Percentiles rank a stretch among this genome's conserved stretches.
phyloP scores from a whole-genome alignment of 805 yeast species.

The Metschnikowia reukaufii region DNA sequence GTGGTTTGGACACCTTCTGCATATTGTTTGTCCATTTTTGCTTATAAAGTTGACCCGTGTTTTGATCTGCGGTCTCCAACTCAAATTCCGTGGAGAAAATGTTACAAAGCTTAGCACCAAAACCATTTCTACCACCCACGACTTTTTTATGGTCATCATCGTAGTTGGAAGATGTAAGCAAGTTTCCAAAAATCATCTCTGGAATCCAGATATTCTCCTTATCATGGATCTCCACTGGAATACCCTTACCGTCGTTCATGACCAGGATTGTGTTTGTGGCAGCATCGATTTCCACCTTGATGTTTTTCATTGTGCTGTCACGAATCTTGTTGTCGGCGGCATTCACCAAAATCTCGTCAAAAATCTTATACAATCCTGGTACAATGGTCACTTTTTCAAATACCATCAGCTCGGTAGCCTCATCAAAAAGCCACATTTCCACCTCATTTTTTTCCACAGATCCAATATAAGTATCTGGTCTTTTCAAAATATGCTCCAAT shows the following conservation, averaged over 20 bases:
- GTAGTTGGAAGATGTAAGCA: slow-evolving; percentile 92
- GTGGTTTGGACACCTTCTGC: slow-evolving; percentile 74
- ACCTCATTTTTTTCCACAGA: slow-evolving; percentile 81
- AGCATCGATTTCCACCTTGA: slow-evolving; percentile 78
- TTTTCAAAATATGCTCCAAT: slow-evolving; percentile 90
- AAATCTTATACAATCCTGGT: slow-evolving; percentile 94
- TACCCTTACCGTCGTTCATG: slow-evolving; percentile 92
- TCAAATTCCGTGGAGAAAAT: slow-evolving; percentile 87
- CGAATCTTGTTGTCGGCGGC: slow-evolving; percentile 98
- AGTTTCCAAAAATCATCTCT: slow-evolving; percentile 92
- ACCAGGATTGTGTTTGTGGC: slow-evolving; percentile 76
- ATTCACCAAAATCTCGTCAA: slow-evolving; percentile 94
- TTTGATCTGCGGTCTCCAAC: slow-evolving; percentile 84
- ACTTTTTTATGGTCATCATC: slow-evolving; percentile 95
- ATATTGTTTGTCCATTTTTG: slow-evolving; percentile 90
- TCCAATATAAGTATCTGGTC: slow-evolving; percentile 98
- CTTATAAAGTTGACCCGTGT: slow-evolving; percentile 57
- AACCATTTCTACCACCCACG: slow-evolving; percentile 98
- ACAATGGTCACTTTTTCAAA: slow-evolving; percentile 74
- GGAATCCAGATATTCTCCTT: slow-evolving; percentile 94
- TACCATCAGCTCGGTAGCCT: slow-evolving; percentile 39
- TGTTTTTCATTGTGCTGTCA: slow-evolving; percentile 84
- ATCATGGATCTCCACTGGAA: slow-evolving; percentile 89
- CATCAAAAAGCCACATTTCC: slow-evolving; percentile 82
- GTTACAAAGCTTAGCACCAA: slow-evolving; percentile 96